Base-by-base conservation (phyloP, 169 alveolate genomes). In the Plasmodium reichenowi region DNA sequence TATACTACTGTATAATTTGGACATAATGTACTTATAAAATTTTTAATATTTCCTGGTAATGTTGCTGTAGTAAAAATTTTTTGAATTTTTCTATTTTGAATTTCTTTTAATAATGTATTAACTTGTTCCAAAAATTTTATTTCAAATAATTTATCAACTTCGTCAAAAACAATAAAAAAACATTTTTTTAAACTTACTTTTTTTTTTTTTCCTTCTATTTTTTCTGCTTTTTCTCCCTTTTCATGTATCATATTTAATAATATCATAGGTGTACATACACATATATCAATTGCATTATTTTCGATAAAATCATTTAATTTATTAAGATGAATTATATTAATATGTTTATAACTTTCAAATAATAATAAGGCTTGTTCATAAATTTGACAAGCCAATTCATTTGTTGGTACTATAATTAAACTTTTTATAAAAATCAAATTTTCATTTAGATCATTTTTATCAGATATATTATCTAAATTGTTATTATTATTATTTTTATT, bases 31-130 rank as follows among this genome's bases (percentile, higher is more conserved):
- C 70, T 70, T 38, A 86, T 71, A 52, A 86, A 86, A 38, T 38
- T 59, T 48, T 74, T 62, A 4, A 59, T 52, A 1, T 64, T 66
- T 22, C 88, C 88, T 66, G 92, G 92, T 22, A 86, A 17, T 15
- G 92, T 86, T 17, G 92, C 92, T 13, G 92, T 86, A n/a, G 92
- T 86, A 24, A 86, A 86, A 13, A 86, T 64, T 67, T 86, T 86
- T 54, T 86, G 92, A 22, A 72, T 72, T 62, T 72, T 86, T 48
- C 38, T 47, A 60, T 45, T 86, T 73, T 71, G 67, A 26, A 86
- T 60, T 48, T 47, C 75, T 71, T 48, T 13, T 54, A 86, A 54
- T 3, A 86, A 24, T 12, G 7, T 10, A 29, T 86, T 70, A 3
- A 72, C 62, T 7, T 86, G 88, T 0, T 54, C 52, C 20, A 86